Percentiles rank a stretch among this genome's conserved stretches.
phyloP scores from a whole-genome alignment of 78 protist genomes.

The Cyanophora paradoxa region DNA sequence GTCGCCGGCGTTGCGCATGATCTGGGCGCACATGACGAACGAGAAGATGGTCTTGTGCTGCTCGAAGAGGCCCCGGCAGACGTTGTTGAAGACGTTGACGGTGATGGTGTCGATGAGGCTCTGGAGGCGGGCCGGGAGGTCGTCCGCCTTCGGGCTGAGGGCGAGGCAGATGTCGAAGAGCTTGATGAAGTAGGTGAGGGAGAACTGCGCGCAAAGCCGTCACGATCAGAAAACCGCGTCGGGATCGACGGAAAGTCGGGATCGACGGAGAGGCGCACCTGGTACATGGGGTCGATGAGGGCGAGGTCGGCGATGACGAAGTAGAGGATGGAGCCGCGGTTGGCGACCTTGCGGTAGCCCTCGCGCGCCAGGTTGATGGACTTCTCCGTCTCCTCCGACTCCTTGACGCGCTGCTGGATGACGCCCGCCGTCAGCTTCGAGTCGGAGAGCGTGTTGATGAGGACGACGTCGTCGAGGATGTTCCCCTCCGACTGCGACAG shows the following conservation, averaged over 20 bases:
- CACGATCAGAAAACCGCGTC: no score
- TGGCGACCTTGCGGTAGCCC: constrained; percentile 61
- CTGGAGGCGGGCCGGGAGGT: neutral
- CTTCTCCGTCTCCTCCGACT: constrained; percentile 40
- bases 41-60: constrained; percentile 57
- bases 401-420: constrained; percentile 39
- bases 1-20: constrained; percentile 27
- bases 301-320: constrained; percentile 57
- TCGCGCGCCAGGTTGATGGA: constrained; percentile 40
- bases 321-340: constrained; percentile 66
- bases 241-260: no score
- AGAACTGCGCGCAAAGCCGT: no score
- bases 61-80: constrained; percentile 74
- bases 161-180: constrained; percentile 36
- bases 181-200: constrained; percentile 44
- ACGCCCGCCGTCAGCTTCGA: constrained; percentile 41
- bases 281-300: constrained; percentile 65
- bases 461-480: constrained; percentile 71
- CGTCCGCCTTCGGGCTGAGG: constrained; percentile 1
- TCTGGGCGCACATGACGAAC: constrained; percentile 27
- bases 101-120: constrained; percentile 27
- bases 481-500: constrained; percentile 31
- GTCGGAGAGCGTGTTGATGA: constrained; percentile 64
- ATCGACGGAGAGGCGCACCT: no score
- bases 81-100: constrained; percentile 18